Evolutionary conservation across 345 rosid species (phyloP).

Genomic region (Camelina laxa): DNA sequence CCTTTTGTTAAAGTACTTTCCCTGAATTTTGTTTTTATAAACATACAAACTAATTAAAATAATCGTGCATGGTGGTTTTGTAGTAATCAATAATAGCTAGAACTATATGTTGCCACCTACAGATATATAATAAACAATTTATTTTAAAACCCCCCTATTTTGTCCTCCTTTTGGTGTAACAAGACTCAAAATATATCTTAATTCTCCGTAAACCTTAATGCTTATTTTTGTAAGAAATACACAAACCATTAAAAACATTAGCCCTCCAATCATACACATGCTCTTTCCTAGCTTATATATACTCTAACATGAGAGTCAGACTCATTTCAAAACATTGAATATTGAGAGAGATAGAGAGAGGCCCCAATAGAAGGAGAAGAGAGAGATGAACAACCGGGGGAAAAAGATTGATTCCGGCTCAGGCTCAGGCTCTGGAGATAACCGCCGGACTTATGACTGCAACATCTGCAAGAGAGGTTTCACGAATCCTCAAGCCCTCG

Average conservation of each 20-base stretch:
- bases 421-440: constrained; percentile 9
- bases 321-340: constrained; percentile 27
- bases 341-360: constrained; percentile 7
- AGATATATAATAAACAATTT: not conserved
- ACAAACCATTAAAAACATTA: not conserved
- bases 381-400: constrained; percentile 26
- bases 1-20: not conserved
- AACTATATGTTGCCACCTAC: not conserved
- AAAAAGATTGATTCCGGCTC: constrained; percentile 26
- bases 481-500: constrained; percentile 91
- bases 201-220: not conserved
- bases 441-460: constrained; percentile 65
- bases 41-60: not conserved
- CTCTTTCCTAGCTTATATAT: constrained; percentile 22
- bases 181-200: not conserved
- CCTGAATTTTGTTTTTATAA: not conserved
- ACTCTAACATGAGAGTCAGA: constrained; percentile 14
- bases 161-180: not conserved
- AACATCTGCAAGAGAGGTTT: constrained; percentile 82
- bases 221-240: not conserved
- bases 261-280: not conserved
- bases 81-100: not conserved
- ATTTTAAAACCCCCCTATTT: not conserved
- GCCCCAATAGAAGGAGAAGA: constrained; percentile 14
- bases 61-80: not conserved